Conservation (phyloP, 495 filamentous ascomycete species). For the Penicillium riverlandense region DNA sequence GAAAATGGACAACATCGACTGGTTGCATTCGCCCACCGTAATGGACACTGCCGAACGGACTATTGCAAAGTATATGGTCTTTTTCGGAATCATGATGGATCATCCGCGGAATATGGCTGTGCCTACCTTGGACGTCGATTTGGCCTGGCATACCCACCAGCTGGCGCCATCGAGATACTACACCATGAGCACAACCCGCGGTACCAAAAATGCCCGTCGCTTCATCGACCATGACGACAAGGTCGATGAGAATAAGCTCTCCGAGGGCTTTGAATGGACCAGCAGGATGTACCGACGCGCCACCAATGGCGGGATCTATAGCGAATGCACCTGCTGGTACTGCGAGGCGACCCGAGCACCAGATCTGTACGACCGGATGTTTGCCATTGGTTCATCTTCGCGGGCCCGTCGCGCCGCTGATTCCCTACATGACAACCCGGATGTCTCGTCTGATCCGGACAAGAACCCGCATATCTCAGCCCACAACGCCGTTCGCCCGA, state of each 20-base stretch:
- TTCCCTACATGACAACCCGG: slow-evolving; percentile 44
- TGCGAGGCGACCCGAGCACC: slow-evolving; percentile 68
- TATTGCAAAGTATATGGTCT: slow-evolving; percentile 61
- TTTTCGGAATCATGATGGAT: slow-evolving; percentile 53
- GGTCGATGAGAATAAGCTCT: slow-evolving; percentile 59
- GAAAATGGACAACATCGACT: slow-evolving; percentile 74
- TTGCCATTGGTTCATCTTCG: slow-evolving; percentile 19
- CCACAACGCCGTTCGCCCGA: slow-evolving; percentile 50
- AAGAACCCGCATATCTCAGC: slow-evolving; percentile 66
- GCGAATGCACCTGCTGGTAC: slow-evolving; percentile 83
- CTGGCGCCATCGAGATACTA: slow-evolving; percentile 57
- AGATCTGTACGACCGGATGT: slow-evolving; percentile 41
- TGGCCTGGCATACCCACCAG: slow-evolving; percentile 66
- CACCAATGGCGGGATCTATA: slow-evolving; percentile 56
- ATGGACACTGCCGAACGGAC: slow-evolving; percentile 57
- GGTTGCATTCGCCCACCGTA: slow-evolving; percentile 64
- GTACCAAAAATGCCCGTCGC: neutral
- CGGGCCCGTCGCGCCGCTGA: slow-evolving; percentile 32
- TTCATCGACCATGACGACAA: slow-evolving; percentile 86
- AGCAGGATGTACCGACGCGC: slow-evolving; percentile 58
- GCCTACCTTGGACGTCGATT: slow-evolving; percentile 77
- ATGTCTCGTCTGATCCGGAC: slow-evolving; percentile 48
- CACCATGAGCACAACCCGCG: slow-evolving; percentile 51
- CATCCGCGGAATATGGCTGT: slow-evolving; percentile 54
- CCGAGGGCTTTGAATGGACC: slow-evolving; percentile 65